phyloP scores from a whole-genome alignment of 768 basidiomycete species.

The Suillus fuscotomentosus region DNA sequence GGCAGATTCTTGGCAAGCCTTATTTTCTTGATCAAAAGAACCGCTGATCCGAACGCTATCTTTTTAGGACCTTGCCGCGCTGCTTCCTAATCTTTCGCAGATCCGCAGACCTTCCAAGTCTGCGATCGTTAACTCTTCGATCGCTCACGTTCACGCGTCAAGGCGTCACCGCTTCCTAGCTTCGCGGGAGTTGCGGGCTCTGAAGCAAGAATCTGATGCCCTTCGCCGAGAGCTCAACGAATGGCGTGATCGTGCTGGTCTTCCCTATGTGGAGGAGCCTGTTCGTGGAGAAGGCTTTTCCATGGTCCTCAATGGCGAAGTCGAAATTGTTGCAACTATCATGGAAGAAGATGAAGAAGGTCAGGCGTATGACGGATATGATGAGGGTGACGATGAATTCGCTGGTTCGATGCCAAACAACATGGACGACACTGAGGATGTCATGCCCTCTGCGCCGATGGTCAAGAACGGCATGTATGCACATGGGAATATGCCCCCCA shows the following conservation, averaged over 20 bases:
- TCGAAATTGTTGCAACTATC: conserved; percentile 57
- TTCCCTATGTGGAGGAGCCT: conserved; percentile 73
- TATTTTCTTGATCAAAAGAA: conserved; percentile 10
- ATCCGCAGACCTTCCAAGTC: conserved; percentile 95
- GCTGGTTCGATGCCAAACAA: conserved; percentile 22
- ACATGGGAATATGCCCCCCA: conserved; percentile 33
- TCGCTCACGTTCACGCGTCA: conserved; percentile 83
- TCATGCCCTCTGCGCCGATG: conserved; percentile 26
- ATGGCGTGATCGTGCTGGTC: conserved; percentile 78
- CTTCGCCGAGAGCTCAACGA: conserved; percentile 91
- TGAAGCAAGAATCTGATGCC: conserved; percentile 82
- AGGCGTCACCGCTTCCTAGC: conserved; percentile 81
- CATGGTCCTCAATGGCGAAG: conserved; percentile 67
- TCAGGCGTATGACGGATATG: conserved; percentile 36
- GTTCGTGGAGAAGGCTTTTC: conserved; percentile 68
- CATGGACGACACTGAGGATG: conserved; percentile 33
- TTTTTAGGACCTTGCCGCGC: conserved; percentile 84
- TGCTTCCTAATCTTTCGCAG: conserved; percentile 87
- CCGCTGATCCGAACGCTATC: conserved; percentile 4
- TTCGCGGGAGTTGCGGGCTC: conserved; percentile 72
- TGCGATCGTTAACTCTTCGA: conserved; percentile 94
- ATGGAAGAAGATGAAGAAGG: conserved; percentile 57
- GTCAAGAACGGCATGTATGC: conserved; percentile 34
- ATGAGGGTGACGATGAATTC: conserved; percentile 42
- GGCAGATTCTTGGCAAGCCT: conserved; percentile 78